Conservation (phyloP, 345 rosid species). For the Toxicodendron radicans region DNA sequence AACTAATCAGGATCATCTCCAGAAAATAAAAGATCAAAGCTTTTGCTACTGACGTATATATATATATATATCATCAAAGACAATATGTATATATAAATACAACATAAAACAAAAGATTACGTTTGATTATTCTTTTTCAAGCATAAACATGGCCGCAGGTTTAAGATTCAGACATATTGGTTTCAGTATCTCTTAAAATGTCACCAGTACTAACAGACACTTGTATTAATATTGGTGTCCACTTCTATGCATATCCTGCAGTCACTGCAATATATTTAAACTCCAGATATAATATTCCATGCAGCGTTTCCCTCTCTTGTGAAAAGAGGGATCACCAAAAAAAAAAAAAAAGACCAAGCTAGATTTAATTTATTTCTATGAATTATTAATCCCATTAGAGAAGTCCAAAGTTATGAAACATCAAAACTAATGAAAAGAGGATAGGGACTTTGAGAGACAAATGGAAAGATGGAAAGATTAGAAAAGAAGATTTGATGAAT, state of each 20-base stretch:
- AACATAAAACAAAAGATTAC: constrained; percentile 15
- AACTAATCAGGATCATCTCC: background rate
- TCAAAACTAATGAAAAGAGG: constrained; percentile 20
- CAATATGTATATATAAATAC: background rate
- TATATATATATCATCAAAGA: background rate
- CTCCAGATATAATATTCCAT: constrained; percentile 39
- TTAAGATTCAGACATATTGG: constrained; percentile 29
- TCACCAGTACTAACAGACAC: constrained; percentile 27
- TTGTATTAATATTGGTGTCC: constrained; percentile 36
- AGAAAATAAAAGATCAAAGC: background rate
- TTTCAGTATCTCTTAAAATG: constrained; percentile 19
- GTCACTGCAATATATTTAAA: constrained; percentile 30
- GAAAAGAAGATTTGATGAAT: constrained; percentile 6
- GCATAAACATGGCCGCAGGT: constrained; percentile 24
- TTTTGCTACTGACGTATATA: background rate
- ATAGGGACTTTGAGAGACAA: constrained; percentile 19
- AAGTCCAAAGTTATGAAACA: background rate
- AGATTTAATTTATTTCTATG: constrained; percentile 18
- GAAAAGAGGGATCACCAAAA: constrained; percentile 16
- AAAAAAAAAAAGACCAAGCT: constrained; percentile 16
- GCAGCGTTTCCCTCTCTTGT: constrained; percentile 28
- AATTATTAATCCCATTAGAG: constrained; percentile 11
- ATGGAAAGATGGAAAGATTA: constrained; percentile 18
- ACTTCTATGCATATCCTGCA: constrained; percentile 32
- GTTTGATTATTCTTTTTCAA: constrained; percentile 23